Percentiles rank a stretch among this genome's conserved stretches.
Evolutionary conservation across 768 basidiomycete genomes (phyloP).

Genomic region (Xerocomus spinulosus): DNA sequence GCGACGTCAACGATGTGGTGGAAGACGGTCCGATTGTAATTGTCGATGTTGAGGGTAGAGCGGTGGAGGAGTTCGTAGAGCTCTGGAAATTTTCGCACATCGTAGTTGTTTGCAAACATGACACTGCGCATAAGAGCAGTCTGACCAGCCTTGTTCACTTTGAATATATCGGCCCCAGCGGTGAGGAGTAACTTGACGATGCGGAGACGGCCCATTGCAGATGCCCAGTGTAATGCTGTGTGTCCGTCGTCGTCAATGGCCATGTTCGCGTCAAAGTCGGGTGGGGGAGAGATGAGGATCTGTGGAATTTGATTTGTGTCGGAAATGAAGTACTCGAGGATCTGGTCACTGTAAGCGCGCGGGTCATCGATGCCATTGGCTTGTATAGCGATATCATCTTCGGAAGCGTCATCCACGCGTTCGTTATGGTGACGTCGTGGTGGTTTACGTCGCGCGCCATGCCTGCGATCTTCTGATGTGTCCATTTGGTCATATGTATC

Average conservation of each 20-base stretch:
- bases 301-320: constrained; percentile 90
- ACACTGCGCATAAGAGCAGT: constrained; percentile 98
- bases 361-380: constrained; percentile 49
- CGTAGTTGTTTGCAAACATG: constrained; percentile 99
- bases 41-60: constrained; percentile 98
- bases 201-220: constrained; percentile 96
- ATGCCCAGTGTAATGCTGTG: constrained; percentile 96
- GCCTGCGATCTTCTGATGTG: constrained; percentile 24
- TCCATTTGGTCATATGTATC: constrained; percentile 34
- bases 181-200: constrained; percentile 92
- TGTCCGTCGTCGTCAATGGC: constrained; percentile 98
- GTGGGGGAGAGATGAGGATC: constrained; percentile 80
- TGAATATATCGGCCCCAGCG: constrained; percentile 94
- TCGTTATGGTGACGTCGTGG: constrained; percentile 46
- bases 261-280: constrained; percentile 93
- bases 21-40: constrained; percentile 94
- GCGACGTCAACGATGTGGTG: constrained; percentile 98
- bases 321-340: constrained; percentile 97
- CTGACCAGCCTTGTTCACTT: constrained; percentile 94
- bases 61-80: constrained; percentile 94
- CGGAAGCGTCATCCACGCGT: constrained; percentile 41
- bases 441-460: constrained; percentile 43
- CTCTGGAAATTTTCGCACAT: constrained; percentile 97
- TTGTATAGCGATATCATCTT: constrained; percentile 36
- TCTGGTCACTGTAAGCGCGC: constrained; percentile 87